Base-by-base conservation (phyloP, 1,284 basidiomycete species). In the Pseudozyma sp. region DNA sequence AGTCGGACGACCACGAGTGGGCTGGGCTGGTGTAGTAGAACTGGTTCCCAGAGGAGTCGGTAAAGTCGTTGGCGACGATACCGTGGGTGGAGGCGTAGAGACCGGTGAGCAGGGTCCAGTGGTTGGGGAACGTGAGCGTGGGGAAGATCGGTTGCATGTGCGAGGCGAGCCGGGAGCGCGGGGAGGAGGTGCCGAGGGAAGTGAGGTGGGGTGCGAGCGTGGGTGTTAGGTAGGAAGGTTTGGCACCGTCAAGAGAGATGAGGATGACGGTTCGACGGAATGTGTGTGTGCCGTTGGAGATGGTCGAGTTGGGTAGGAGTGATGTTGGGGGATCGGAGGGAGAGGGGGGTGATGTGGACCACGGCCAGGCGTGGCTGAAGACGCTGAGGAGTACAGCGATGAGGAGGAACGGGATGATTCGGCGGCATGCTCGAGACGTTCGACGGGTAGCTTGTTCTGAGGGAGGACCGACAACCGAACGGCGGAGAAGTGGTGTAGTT, bases 61-160 rank as follows among this genome's bases (percentile, higher is more conserved):
- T 94, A 81, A 97, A 97, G 78, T 93, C 92, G 81, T 97, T 97
- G 13, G 90, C 94, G 11, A 97, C 88, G 54, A 97, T 94, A 6
- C 94, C 94, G 81, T 94, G 90, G 0, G 76, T 70, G 4, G 67
- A 68, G 19, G 79, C 78, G 49, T 75, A 60, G 5, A 82, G 64
- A 6, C 81, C 81, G 89, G 92, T 68, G 63, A 85, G 58, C n/a
- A 85, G 56, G 0, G 77, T 60, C 79, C 80, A 84, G 66, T 85
- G 82, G 53, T 85, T 85, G 0, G 84, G 94, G 79, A 97, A 97
- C 0, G 94, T 96, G 69, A 94, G 85, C 0, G 92, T 92, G 2
- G 94, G 94, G 77, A 95, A 96, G 16, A 94, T 85, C 19, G 94
- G 92, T 61, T 89, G 88, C 90, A 97, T 90, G 45, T 47, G 68